Conservation (phyloP, 73 alveolate species). For the Blepharisma stoltei region DNA sequence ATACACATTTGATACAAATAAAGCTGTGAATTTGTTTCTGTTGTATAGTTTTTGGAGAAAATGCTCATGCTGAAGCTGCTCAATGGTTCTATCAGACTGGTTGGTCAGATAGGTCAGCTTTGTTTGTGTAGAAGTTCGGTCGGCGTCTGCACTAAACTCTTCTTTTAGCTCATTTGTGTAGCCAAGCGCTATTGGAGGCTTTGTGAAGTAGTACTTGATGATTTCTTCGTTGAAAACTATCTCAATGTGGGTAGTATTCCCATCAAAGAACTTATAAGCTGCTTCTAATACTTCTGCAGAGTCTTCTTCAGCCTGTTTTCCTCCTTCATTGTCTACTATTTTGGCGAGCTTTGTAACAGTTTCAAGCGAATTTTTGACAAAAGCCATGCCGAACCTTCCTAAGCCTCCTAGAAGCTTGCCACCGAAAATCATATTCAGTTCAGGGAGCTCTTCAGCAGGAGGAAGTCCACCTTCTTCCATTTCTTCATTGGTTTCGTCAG, state of each 20-base stretch:
- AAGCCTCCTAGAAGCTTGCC: neutral
- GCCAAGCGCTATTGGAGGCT: slow-evolving; percentile 6
- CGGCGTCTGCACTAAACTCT: slow-evolving; percentile 43
- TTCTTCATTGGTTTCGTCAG: slow-evolving; percentile 3
- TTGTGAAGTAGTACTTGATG: neutral
- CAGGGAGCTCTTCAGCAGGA: neutral
- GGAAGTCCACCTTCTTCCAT: slow-evolving; percentile 1
- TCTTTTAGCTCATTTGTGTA: slow-evolving; percentile 14
- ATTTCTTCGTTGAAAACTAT: slow-evolving; percentile 20
- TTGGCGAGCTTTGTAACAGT: neutral
- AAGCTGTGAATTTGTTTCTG: neutral
- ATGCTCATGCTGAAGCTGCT: slow-evolving; percentile 51
- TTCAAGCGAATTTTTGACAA: slow-evolving; percentile 1
- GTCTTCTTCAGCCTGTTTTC: neutral
- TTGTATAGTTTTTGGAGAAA: neutral
- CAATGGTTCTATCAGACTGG: slow-evolving; percentile 36
- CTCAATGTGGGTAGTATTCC: slow-evolving; percentile 17
- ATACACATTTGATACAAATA: slow-evolving; percentile 21
- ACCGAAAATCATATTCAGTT: neutral
- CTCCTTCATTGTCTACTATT: neutral
- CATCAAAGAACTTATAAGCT: neutral
- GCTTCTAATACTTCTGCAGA: neutral
- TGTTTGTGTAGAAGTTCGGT: slow-evolving; percentile 51
- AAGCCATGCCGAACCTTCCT: neutral
- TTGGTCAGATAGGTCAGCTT: slow-evolving; percentile 43